Evolutionary conservation across 2,329 filamentous ascomycete genomes (phyloP), one percentile per base, ranked within the genome.

Genomic region (Venturiaceae sp.): DNA sequence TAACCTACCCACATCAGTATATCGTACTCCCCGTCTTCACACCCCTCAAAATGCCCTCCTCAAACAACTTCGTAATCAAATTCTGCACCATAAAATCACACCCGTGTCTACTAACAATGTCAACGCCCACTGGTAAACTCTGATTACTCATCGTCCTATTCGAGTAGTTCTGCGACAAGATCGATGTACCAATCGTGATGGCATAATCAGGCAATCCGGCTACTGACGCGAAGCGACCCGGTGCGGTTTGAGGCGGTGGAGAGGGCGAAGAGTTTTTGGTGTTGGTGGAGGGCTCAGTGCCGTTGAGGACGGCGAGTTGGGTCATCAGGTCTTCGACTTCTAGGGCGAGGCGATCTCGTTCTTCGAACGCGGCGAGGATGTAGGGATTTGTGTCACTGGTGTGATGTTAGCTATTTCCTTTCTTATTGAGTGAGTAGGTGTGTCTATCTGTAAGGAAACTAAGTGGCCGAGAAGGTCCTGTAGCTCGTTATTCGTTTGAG

Each of bases 71-170:
- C 64, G 70, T 72, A 1, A 75, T 69, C 0, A 65, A 66, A 62
- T 65, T 68, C 61, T 75, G 39, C 7, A 73, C 66, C 1, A 73
- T 73, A 39, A 66, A 65, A 53, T 74, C 68, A 7, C 83, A 86
- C 0, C 82, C 82, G 62, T 77, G 79, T 0, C 81, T 79, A 0
- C 76, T 82, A 69, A 85, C 70, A 21, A 85, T 70, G 60, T 82
- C 75, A 0, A 84, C 76, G 0, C 79, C 77, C 0, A 86, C 82
- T 0, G 83, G 83, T 32, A 85, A 66, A 47, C 74, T 73, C 65
- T 82, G 79, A 0, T 71, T 70, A 58, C 79, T 74, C 0, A 71
- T 61, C 0, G 78, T 80, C 16, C 80, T 72, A 2, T 71, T 76
- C 6, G 73, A 77, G 52, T 72, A 70, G 56, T 9, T 16, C 44